Evolutionary conservation across 2,329 filamentous ascomycete genomes (phyloP).

Genomic region (Zelopaecilomyces penicillatus): DNA sequence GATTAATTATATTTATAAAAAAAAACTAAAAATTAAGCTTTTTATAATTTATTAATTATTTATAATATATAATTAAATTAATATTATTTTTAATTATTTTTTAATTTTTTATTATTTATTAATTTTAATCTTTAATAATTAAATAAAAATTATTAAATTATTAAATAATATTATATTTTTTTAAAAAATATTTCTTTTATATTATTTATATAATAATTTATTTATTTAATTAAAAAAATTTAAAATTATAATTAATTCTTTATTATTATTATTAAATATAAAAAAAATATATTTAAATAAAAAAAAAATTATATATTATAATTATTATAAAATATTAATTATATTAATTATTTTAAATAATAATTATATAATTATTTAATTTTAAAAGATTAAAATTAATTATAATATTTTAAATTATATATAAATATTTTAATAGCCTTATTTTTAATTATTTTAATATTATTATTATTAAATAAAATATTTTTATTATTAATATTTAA

Average conservation of each 20-base stretch:
- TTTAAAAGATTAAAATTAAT: not conserved
- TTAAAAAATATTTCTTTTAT: not conserved
- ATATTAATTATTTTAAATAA: not conserved
- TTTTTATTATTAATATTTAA: not conserved
- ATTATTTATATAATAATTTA: not conserved
- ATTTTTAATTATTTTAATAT: not conserved
- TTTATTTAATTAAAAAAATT: not conserved
- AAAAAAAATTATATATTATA: not conserved
- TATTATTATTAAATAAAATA: not conserved
- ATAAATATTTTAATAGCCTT: not conserved
- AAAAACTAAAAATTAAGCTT: no score
- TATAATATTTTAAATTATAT: not conserved
- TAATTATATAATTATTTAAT: not conserved
- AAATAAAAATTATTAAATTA: not conserved
- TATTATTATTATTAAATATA: constrained; percentile 8
- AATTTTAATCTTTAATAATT: not conserved
- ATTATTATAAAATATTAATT: not conserved
- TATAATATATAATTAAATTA: constrained; percentile 1
- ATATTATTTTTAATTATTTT: not conserved
- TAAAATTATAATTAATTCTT: not conserved
- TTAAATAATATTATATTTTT: not conserved
- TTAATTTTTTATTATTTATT: not conserved
- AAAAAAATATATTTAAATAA: not conserved
- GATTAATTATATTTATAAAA: not conserved
- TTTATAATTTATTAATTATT: no score